These are phyloP conservation scores for Suillus subalutaceus DNA, from an alignment of 768 basidiomycete genomes.

Conservation along the genomic window DNA sequence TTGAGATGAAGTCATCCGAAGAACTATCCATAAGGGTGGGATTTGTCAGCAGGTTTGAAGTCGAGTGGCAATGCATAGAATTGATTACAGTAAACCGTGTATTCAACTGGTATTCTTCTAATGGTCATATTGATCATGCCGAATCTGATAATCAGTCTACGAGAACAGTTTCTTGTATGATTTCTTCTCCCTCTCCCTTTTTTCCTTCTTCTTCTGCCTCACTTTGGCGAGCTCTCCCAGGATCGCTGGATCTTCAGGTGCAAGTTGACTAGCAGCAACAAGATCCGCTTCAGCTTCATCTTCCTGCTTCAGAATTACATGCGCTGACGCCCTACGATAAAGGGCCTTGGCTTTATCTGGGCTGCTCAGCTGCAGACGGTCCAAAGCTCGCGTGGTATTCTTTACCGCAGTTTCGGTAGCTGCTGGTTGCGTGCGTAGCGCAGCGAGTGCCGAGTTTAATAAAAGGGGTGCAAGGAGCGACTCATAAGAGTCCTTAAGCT, in stretches of 20 bases:
- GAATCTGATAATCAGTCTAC: conserved; percentile 29
- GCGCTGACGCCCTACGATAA: conserved; percentile 84
- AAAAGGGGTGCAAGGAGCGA: conserved; percentile 80
- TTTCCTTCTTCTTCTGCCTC: conserved; percentile 70
- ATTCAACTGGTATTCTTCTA: conserved; percentile 8
- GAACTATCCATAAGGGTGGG: too few relatives aligned
- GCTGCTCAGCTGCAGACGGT: conserved; percentile 52
- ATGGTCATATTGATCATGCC: not conserved
- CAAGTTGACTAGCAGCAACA: conserved; percentile 62
- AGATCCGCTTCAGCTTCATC: conserved; percentile 81
- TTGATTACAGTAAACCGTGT: not conserved
- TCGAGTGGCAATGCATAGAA: too few relatives aligned
- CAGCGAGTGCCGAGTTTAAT: conserved; percentile 86
- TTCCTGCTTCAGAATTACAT: conserved; percentile 67
- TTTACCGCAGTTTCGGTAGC: conserved; percentile 54
- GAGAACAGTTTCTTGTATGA: conserved; percentile 88
- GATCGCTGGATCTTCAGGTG: conserved; percentile 79
- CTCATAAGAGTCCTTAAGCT: conserved; percentile 62
- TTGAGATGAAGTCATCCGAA: too few relatives aligned
- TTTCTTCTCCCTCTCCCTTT: conserved; percentile 79
- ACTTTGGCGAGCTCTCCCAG: conserved; percentile 70
- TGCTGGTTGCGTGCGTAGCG: conserved; percentile 61
- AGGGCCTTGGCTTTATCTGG: conserved; percentile 88
- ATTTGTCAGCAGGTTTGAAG: too few relatives aligned
- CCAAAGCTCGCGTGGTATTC: conserved; percentile 69